Evolutionary conservation across 148 eudicot genomes (phyloP).

Genomic region (Camellia lanceoleosa): DNA sequence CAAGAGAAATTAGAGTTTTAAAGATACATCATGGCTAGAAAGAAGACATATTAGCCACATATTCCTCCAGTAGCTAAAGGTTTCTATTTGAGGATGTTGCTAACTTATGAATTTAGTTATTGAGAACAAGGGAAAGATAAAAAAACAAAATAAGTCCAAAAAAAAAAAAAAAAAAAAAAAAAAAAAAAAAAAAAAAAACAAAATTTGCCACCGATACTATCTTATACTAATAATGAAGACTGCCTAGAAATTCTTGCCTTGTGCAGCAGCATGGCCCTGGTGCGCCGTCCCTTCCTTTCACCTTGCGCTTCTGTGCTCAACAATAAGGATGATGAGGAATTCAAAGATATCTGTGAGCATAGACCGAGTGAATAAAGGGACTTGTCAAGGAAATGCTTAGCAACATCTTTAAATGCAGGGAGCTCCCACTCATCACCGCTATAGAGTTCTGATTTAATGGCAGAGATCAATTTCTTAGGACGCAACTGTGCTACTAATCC

Average conservation of each 20-base stretch:
- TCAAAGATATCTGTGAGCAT: conserved; percentile 51
- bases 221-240: not conserved
- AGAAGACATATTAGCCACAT: not conserved
- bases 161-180: not conserved
- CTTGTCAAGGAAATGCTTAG: conserved; percentile 57
- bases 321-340: conserved; percentile 47
- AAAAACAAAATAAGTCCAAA: not conserved
- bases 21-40: too few species aligned
- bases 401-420: conserved; percentile 41
- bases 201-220: not conserved
- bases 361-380: conserved; percentile 66
- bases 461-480: conserved; percentile 67
- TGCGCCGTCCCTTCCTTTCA: conserved; percentile 49
- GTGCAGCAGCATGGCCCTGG: conserved; percentile 61
- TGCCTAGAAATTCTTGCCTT: conserved; percentile 43
- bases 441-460: conserved; percentile 51
- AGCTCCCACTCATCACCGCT: conserved; percentile 44
- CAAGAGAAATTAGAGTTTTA: too few species aligned
- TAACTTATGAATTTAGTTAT: not conserved
- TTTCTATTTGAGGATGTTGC: not conserved
- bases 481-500: conserved; percentile 72
- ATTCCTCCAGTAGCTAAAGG: too few species aligned
- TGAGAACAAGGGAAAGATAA: not conserved
- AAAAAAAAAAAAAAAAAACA: not conserved
- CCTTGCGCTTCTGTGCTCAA: conserved; percentile 65